Base-by-base conservation (phyloP, 306 rosid genomes). In the Vachellia collinsii region DNA sequence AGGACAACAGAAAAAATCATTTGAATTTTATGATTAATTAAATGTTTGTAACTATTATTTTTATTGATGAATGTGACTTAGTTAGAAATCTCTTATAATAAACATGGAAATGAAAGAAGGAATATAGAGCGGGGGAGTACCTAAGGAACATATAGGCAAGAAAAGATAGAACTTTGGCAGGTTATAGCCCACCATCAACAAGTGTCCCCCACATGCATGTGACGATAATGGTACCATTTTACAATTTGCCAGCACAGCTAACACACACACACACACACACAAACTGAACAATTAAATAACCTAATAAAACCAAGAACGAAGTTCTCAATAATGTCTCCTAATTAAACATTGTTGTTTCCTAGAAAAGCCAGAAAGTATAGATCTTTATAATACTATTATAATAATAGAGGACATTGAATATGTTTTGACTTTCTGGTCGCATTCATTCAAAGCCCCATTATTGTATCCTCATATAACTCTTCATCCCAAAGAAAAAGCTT, bases 401-500 rank as follows among this genome's bases (percentile, higher is more conserved):
- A n/a, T 51, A 82, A 51, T 71, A 70, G 75, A 70, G 41, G 83
- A 77, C 66, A 85, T 69, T 70, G 86, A 77, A 69, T 46, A 58
- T 75, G 56, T 72, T 73, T 86, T 86, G 88, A 84, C 85, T 88
- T 82, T 87, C 22, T 75, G 54, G 37, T 47, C 61, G 7, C 65
- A 61, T 56, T 77, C 46, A 41, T 75, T 79, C 83, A 78, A 78
- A 68, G 78, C 85, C 77, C 77, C 85, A 59, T 50, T 84, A 80
- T 74, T 80, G 39, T 67, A 38, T 4, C 51, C 42, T 62, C 72
- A 50, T 59, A 8, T 36, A 29, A 59, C 56, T 17, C 79, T 51
- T 51, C 80, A 50, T 50, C 22, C 79, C 36, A 42, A 51, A 56
- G 29, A 56, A 29, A 54, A 14, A 25, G 48, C 48, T 29, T 67